Evolutionary conservation across 768 basidiomycete genomes (phyloP), one percentile per base, ranked within the genome.

Genomic region (Suillus spraguei): DNA sequence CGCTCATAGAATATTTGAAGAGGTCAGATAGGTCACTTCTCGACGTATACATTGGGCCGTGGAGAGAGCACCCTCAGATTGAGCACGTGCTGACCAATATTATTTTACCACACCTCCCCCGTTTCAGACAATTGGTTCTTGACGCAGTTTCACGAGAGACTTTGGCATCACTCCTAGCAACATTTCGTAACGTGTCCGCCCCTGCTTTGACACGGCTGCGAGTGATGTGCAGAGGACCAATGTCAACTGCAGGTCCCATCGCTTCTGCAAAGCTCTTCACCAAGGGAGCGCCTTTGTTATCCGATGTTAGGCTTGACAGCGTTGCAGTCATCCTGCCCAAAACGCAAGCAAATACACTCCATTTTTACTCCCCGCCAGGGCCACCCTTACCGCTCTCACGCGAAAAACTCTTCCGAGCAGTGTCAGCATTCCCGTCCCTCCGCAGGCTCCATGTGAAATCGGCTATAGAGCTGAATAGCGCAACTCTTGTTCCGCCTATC

Each of bases 281-380:
- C n/a, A 65, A 65, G n/a, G 77, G 77, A 1, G 74, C 70, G 3
- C 76, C 76, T 5, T 47, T 69, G 22, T 73, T 78, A 38, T 60
- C 69, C 33, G 74, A 76, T 20, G 67, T 78, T 54, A 78, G 72
- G 38, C 63, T 78, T 14, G 78, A 79, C 65, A 68, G 69, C 11
- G 44, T 78, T 9, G 70, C 73, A 50, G 54, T 76, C 35, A 61
- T 69, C 50, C 62, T 72, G 10, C 72, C 75, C 36, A 65, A 61
- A 24, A 60, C 69, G 14, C n/a, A 50, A 35, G 52, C 59, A 13
- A 74, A 68, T 59, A 66, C 62, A 11, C 70, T 78, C 22, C 76
- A 77, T 46, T 69, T 78, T 33, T 77, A 75, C 38, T 68, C 71
- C 35, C 74, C 70, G 63, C 75, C 74, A 10, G 79, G 75, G 28